Conservation (phyloP, 208 protist genomes). For the Trypanosoma vivax region DNA sequence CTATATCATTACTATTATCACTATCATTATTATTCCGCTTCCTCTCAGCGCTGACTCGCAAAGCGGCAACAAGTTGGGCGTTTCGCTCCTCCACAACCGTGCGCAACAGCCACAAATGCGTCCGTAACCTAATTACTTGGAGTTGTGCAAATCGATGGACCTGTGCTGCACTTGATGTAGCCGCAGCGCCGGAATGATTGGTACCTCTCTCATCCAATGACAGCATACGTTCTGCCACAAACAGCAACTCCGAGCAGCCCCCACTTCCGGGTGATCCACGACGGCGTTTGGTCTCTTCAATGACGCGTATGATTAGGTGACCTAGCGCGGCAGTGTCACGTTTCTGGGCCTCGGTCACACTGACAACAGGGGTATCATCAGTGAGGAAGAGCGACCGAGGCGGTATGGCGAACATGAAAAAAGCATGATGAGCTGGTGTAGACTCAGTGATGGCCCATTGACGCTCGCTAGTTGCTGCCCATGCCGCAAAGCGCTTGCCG, state of each 20-base stretch:
- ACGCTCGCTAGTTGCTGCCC: slow-evolving; percentile 10
- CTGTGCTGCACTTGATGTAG: background rate
- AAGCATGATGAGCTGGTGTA: slow-evolving; percentile 41
- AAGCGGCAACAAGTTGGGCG: slow-evolving; percentile 8
- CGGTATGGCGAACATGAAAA: slow-evolving; percentile 32
- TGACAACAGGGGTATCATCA: background rate
- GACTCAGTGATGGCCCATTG: slow-evolving; percentile 21
- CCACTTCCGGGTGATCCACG: background rate
- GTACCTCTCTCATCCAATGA: slow-evolving; percentile 2
- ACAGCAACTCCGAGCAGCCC: slow-evolving; percentile 22
- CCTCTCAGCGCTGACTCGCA: background rate
- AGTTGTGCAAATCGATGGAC: slow-evolving; percentile 50
- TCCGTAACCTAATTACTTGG: slow-evolving; percentile 67
- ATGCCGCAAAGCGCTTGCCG: slow-evolving; percentile 17
- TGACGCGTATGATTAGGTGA: slow-evolving; percentile 25
- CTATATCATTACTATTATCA: slow-evolving; percentile 2
- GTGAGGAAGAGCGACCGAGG: slow-evolving; percentile 17
- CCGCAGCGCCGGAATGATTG: background rate
- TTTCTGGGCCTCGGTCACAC: slow-evolving; percentile 19
- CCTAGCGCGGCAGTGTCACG: slow-evolving; percentile 47
- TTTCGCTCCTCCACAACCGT: slow-evolving; percentile 39
- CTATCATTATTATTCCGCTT: background rate
- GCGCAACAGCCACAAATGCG: slow-evolving; percentile 45
- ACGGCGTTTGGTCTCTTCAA: slow-evolving; percentile 27
- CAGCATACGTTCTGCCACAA: slow-evolving; percentile 27